These are phyloP conservation scores for Cutaneotrichosporon cutaneum DNA, from an alignment of 1,284 basidiomycete species.

Conservation along the genomic window DNA sequence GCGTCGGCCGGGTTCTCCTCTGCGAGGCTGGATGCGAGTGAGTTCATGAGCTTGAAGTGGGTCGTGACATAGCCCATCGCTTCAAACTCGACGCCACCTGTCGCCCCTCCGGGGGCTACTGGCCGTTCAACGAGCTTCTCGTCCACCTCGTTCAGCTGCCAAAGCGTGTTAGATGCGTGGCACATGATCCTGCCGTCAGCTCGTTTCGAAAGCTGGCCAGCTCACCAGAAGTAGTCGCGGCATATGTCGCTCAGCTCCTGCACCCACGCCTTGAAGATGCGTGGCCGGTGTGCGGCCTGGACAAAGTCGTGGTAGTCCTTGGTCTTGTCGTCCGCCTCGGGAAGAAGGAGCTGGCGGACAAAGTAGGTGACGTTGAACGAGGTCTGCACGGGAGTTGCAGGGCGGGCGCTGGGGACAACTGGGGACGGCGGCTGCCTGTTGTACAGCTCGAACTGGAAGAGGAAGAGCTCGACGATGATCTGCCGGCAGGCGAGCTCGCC, in stretches of 20 bases:
- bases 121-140: constrained; percentile 82
- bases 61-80: constrained; percentile 90
- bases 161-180: constrained; percentile 87
- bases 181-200: constrained; percentile 74
- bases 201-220: background rate
- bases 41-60: constrained; percentile 79
- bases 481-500: constrained; percentile 87
- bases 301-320: constrained; percentile 76
- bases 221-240: constrained; percentile 85
- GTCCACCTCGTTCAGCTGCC: constrained; percentile 77
- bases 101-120: constrained; percentile 94
- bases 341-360: constrained; percentile 46
- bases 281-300: constrained; percentile 71
- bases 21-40: constrained; percentile 64
- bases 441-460: constrained; percentile 80
- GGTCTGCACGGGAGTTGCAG: background rate
- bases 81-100: constrained; percentile 96
- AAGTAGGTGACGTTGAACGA: constrained; percentile 29
- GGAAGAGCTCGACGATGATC: constrained; percentile 80
- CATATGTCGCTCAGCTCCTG: constrained; percentile 85
- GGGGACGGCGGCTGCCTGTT: background rate
- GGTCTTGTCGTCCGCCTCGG: constrained; percentile 42
- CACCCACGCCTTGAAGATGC: constrained; percentile 88
- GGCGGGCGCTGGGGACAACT: background rate
- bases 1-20: constrained; percentile 66